Evolutionary conservation across 441 rosid genomes (phyloP), one percentile per base, ranked within the genome.

Genomic region (Jatropha multifida): DNA sequence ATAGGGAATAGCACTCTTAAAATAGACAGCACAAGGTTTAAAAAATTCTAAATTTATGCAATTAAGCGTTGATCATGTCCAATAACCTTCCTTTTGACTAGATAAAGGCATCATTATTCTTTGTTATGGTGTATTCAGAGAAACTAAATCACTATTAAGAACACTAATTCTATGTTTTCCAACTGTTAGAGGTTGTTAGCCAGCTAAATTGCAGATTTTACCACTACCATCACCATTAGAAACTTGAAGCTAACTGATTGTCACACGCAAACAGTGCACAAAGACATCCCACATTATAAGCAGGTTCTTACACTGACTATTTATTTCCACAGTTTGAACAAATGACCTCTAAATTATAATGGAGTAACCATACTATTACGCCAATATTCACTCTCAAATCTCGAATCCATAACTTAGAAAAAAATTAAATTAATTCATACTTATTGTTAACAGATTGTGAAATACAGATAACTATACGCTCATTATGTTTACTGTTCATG

Each of bases 141-240:
- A 23, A 63, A 63, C 46, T 63, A 40, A 17, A 63, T 38, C 15
- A 17, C 48, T 63, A 63, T 15, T 7, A 63, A 37, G 66, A 6
- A 62, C 42, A 62, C 66, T 17, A n/a, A 40, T 40, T 18, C 8
- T n/a, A 41, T 44, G 18, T 40, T 17, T 41, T 27, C 51, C 69
- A 52, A 65, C 69, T 41, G 42, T n/a, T 65, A 65, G 26, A 65
- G 51, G 69, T 10, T 65, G 69, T 65, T 13, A 32, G 42, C 65
- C 13, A 61, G 65, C 41, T 11, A 0, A 61, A 65, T 65, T 65
- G 49, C 32, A 41, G 27, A 65, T 41, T 64, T 48, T 41, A n/a
- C 51, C 69, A n/a, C 69, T 65, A 41, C 14, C 5, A 40, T 65
- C 49, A 41, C 26, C 69, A n/a, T 42, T 65, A 41, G 49, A 40